phyloP scores from a whole-genome alignment of 2,329 filamentous ascomycete genomes.

The Colletotrichum abscissum region DNA sequence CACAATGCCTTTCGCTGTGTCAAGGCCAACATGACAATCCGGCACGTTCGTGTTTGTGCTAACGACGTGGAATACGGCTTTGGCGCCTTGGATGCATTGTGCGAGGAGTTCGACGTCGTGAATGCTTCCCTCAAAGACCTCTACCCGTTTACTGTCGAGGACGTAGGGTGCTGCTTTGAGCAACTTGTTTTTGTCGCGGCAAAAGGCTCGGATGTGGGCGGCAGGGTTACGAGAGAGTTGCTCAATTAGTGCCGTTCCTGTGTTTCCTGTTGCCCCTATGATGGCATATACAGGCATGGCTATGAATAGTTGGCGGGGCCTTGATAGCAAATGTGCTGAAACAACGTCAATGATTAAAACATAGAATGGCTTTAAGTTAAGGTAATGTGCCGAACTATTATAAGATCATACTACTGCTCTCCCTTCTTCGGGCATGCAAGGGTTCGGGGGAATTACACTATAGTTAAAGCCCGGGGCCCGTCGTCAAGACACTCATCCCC shows the following conservation, averaged over 20 bases:
- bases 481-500: neutral
- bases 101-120: conserved; percentile 50
- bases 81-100: conserved; percentile 47
- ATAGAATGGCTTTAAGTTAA: no score
- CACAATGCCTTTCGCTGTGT: conserved; percentile 49
- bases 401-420: neutral
- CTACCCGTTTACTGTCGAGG: conserved; percentile 44
- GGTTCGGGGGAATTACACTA: neutral
- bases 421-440: neutral
- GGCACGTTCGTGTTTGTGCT: conserved; percentile 57
- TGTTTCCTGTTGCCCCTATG: conserved; percentile 56
- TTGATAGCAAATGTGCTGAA: neutral
- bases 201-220: conserved; percentile 53
- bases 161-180: conserved; percentile 45
- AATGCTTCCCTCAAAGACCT: conserved; percentile 55
- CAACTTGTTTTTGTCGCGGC: conserved; percentile 55
- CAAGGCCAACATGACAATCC: conserved; percentile 48
- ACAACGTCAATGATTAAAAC: neutral
- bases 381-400: no score
- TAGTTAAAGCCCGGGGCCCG: neutral
- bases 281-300: conserved; percentile 46
- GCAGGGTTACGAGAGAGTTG: conserved; percentile 47
- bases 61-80: conserved; percentile 53
- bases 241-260: conserved; percentile 53
- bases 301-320: neutral